Conservation (phyloP, 78 protist species). For the Planoprotostelium fungivorum region DNA sequence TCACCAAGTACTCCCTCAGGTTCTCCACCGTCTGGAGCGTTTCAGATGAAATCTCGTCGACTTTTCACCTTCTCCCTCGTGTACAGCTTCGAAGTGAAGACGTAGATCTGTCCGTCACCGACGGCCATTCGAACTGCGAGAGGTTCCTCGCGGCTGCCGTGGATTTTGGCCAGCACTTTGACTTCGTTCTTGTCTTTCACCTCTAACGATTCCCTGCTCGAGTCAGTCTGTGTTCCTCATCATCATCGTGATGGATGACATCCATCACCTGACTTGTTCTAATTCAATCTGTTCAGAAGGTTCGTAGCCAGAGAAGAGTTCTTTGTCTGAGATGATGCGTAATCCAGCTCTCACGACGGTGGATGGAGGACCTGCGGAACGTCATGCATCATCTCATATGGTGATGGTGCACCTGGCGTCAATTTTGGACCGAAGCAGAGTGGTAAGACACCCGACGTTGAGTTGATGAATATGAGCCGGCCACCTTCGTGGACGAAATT, state of each 20-base stretch:
- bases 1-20: not conserved
- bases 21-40: not conserved
- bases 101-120: not conserved
- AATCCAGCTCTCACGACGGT: not conserved
- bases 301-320: not conserved
- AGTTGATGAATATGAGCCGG: not conserved
- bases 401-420: not conserved
- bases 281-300: not conserved
- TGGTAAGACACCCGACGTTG: not conserved
- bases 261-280: not conserved
- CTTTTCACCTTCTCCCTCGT: not conserved
- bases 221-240: not conserved
- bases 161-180: not conserved
- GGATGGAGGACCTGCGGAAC: not conserved
- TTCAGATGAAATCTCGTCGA: not conserved
- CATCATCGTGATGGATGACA: not conserved
- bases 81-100: not conserved
- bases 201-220: not conserved
- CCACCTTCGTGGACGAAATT: not conserved
- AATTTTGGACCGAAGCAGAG: not conserved
- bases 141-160: not conserved
- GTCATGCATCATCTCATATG: not conserved
- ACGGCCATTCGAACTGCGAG: not conserved
- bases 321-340: not conserved
- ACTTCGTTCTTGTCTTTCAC: not conserved